A percentile compares a stretch with the other conserved stretches of the same genome.
Conservation (phyloP, 2,329 filamentous ascomycete genomes). For the Whalleya microplaca region DNA sequence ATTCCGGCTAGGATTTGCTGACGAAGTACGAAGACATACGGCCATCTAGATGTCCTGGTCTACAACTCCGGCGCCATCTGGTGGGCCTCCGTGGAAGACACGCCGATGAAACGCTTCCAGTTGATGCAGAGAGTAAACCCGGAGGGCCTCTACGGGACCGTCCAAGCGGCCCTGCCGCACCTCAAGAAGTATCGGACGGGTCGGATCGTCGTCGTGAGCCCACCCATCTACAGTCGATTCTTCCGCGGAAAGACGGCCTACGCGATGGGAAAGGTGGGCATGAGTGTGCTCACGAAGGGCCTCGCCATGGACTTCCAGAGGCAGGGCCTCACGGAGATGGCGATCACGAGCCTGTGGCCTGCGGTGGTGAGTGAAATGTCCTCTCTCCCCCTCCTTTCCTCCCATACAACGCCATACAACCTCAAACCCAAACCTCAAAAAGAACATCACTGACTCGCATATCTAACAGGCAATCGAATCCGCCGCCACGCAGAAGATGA, state of each 20-base stretch:
- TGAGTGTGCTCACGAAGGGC: conserved; percentile 81
- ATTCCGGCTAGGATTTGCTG: too few relatives aligned
- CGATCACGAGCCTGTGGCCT: conserved; percentile 82
- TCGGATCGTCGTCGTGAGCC: conserved; percentile 77
- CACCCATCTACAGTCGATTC: conserved; percentile 84
- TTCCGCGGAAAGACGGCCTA: conserved; percentile 87
- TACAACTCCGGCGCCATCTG: conserved; percentile 88
- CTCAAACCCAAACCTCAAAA: too few relatives aligned
- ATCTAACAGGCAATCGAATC: conserved; percentile 65
- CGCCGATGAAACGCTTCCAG: conserved; percentile 75
- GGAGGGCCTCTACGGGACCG: conserved; percentile 73
- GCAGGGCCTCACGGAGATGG: conserved; percentile 68
- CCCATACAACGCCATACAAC: background rate
- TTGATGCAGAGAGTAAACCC: conserved; percentile 77
- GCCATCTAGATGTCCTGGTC: conserved; percentile 71
- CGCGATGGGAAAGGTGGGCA: conserved; percentile 76
- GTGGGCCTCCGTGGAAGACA: conserved; percentile 76
- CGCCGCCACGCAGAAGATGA: conserved; percentile 67
- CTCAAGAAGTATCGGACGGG: conserved; percentile 61
- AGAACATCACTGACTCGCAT: background rate
- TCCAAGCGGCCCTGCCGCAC: conserved; percentile 71
- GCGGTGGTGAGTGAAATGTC: conserved; percentile 60
- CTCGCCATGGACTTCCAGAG: conserved; percentile 80
- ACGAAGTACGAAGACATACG: conserved; percentile 56
- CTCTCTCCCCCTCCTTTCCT: conserved; percentile 1